A percentile compares a stretch with the other conserved stretches of the same genome.
phyloP scores from a whole-genome alignment of 345 rosid species.

The Garcia nutans region DNA sequence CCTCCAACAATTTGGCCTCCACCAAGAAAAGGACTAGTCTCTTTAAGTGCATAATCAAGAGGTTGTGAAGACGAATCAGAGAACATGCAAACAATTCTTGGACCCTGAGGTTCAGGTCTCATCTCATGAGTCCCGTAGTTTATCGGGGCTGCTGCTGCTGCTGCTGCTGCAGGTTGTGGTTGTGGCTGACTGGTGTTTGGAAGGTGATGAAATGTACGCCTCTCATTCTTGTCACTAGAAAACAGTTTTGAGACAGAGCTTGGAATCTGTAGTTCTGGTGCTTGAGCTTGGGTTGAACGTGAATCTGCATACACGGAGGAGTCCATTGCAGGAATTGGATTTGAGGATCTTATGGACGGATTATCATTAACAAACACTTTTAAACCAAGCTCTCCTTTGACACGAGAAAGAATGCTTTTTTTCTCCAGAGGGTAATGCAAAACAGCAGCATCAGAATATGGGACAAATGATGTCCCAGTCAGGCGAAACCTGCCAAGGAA shows the following conservation, averaged over 20 bases:
- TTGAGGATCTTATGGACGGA: slow-evolving; percentile 50
- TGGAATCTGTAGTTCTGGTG: slow-evolving; percentile 21
- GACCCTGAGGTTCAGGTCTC: slow-evolving; percentile 48
- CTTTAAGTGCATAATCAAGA: slow-evolving; percentile 29
- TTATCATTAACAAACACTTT: slow-evolving; percentile 72
- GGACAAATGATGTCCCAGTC: slow-evolving; percentile 70
- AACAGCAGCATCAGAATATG: slow-evolving; percentile 69
- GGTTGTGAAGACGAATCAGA: slow-evolving; percentile 43
- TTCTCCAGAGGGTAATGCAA: slow-evolving; percentile 84
- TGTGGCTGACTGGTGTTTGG: slow-evolving; percentile 39
- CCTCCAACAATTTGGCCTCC: slow-evolving; percentile 60
- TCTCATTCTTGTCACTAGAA: slow-evolving; percentile 30
- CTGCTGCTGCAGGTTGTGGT: slow-evolving; percentile 21
- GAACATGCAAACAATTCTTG: slow-evolving; percentile 38
- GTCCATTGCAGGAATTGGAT: slow-evolving; percentile 48
- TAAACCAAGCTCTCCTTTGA: slow-evolving; percentile 73
- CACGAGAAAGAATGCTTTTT: slow-evolving; percentile 47
- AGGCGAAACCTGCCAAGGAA: slow-evolving; percentile 71
- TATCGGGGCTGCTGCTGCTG: slow-evolving; percentile 23
- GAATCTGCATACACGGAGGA: slow-evolving; percentile 33
- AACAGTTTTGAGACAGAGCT: slow-evolving; percentile 14
- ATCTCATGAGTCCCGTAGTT: slow-evolving; percentile 45
- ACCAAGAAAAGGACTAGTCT: slow-evolving; percentile 34
- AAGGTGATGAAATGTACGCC: slow-evolving; percentile 45
- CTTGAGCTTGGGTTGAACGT: slow-evolving; percentile 31